phyloP scores from a whole-genome alignment of 768 basidiomycete species.

The Russula emetica region DNA sequence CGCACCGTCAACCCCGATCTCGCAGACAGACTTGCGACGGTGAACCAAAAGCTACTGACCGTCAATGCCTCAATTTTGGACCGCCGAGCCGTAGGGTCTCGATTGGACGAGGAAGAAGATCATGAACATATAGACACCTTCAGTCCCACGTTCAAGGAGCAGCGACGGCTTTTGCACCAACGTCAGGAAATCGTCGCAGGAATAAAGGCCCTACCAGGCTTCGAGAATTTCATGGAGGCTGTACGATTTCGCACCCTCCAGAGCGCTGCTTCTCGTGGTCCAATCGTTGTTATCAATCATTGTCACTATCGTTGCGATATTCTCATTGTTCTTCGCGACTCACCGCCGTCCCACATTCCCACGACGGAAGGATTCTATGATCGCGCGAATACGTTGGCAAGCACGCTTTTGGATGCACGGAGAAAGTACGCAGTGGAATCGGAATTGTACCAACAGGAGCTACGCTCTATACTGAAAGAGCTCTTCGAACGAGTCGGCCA shows the following conservation, averaged over 20 bases:
- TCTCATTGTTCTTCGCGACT: not conserved
- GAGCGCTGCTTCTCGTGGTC: not conserved
- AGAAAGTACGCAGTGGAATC: not conserved
- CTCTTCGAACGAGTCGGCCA: conserved; percentile 12
- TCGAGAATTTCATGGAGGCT: conserved; percentile 5
- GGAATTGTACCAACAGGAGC: not conserved
- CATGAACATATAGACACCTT: not conserved
- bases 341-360: conserved; percentile 1
- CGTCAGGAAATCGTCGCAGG: not conserved
- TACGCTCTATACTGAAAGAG: not conserved
- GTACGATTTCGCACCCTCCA: not conserved
- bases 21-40: not conserved
- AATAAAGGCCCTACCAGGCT: not conserved
- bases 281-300: conserved; percentile 11
- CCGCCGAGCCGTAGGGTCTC: not conserved
- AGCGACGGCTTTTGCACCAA: not conserved
- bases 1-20: not conserved
- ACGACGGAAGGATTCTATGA: not conserved
- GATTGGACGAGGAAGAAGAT: not conserved
- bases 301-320: conserved; percentile 2
- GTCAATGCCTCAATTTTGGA: not conserved
- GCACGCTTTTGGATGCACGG: not conserved
- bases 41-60: not conserved
- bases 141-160: not conserved
- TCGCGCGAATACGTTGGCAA: not conserved